Evolutionary conservation across 306 rosid genomes (phyloP), one percentile per base, ranked within the genome.

Genomic region (Quercus parvula): DNA sequence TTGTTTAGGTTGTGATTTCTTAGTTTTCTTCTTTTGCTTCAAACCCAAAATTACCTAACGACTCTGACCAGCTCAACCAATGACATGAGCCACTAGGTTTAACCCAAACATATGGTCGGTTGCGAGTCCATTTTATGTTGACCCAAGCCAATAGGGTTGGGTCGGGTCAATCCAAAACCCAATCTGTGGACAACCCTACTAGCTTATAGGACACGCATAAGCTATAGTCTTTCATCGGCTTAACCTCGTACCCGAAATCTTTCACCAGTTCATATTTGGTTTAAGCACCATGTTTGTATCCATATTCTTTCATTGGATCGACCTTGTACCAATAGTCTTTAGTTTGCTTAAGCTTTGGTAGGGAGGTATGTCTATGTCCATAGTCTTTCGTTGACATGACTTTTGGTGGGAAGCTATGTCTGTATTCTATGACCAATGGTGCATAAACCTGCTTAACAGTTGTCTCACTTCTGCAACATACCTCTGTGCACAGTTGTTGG

Each of bases 381-480:
- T 78, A 63, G 2, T 9, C 74, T 46, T 71, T 27, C 38, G 2
- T 9, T 0, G 5, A 1, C 31, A 63, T 5, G 10, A 28, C 24
- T 15, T 17, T 56, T 56, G 24, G 62, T 20, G 24, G 70, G 10
- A 6, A 64, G 46, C 24, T 1, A 17, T 64, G 12, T 7, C 38
- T 79, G 35, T 28, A 74, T 61, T 30, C 78, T 15, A 28, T 63
- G 46, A 58, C 33, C 3, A 46, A 25, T 33, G 81, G 61, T 33
- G 62, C 13, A 78, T 61, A 19, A 12, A 76, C 41, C 24, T 24
- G 79, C 64, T 85, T 76, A 31, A 70, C 19, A 55, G 61, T 12
- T 6, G 12, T 88, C 67, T 89, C 81, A 1, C 82, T 24, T 54
- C 24, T 10, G 73, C 76, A 44, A 81, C 82, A 1, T 77, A 38